Base-by-base conservation (phyloP, 2,329 filamentous ascomycete genomes). In the Polytolypa hystricis region DNA sequence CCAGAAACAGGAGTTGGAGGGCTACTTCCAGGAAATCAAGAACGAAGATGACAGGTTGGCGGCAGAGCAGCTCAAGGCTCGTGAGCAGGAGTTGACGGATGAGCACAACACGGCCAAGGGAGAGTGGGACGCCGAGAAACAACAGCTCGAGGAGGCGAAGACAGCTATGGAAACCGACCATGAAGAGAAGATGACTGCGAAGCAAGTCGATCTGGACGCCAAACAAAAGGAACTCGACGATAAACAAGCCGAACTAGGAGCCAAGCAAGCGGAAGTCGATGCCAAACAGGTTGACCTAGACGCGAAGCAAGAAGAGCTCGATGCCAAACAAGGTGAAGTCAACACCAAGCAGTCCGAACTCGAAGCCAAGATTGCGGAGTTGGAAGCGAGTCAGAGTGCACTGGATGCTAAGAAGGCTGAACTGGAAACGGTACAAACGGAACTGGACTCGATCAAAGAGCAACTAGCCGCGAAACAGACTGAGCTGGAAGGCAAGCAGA, bases 1-100 rank as follows among this genome's bases (percentile, higher is more conserved):
- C n/a, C 67, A 70, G 49, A 66, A 69, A 38, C 53, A 54, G 25
- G 59, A 62, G 25, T 45, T 65, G 25, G 65, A 67, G n/a, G 60
- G 64, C 8, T 44, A 60, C 3, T 69, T 68, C 26, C 67, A 71
- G 41, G 61, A 61, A 30, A 63, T 66, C 41, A 62, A 60, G 44
- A 50, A 47, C 4, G 62, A 65, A 40, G 61, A 65, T 26, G 57
- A 61, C 45, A 58, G 51, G 33, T 46, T 56, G 2, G 60, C 58
- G 15, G 49, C 54, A 2, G 58, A 64, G 36, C 49, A 47, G 10
- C 48, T 59, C 42, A 56, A 55, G 25, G 49, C 47, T 15, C 60
- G 57, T 18, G 58, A 65, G 42, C 58, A 62, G 39, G 62, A 68
- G 42, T 57, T 71, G 38, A 54, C 58, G 4, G 56, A 61, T 11